A percentile compares a stretch with the other conserved stretches of the same genome.
Conservation (phyloP, 2,329 filamentous ascomycete species). For the Metarhizium album region DNA sequence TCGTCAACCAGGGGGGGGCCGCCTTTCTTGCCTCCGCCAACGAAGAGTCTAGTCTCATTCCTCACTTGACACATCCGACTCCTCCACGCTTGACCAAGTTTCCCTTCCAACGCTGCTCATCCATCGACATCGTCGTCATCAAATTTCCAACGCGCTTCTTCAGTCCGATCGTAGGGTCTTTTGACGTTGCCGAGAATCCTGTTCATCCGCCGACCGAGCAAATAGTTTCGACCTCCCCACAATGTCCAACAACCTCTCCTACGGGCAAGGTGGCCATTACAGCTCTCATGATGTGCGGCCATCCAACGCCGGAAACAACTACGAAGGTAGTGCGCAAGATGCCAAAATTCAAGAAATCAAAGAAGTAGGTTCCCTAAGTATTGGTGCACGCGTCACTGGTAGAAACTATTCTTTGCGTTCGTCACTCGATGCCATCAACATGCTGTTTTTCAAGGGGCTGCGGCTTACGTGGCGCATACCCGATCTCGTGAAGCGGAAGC, state of each 20-base stretch:
- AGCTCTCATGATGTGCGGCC: slow-evolving; percentile 5
- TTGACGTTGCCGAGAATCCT: slow-evolving; percentile 4
- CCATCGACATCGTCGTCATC: background rate
- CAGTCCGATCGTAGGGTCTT: background rate
- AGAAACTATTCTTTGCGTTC: too few species aligned
- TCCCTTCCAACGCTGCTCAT: background rate
- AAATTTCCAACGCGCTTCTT: background rate
- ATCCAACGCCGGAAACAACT: background rate
- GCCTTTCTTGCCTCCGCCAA: slow-evolving; percentile 7
- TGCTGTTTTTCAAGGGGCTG: too few species aligned
- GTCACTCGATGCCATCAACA: too few species aligned
- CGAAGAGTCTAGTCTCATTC: slow-evolving; percentile 11
- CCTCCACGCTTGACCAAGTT: background rate
- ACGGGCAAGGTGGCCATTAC: slow-evolving; percentile 4
- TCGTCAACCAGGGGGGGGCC: slow-evolving; percentile 12
- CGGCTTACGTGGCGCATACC: too few species aligned
- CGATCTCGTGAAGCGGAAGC: too few species aligned
- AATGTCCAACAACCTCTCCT: slow-evolving; percentile 8
- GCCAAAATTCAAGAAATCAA: slow-evolving; percentile 6
- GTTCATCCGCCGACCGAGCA: slow-evolving; percentile 10
- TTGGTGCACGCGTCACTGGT: background rate
- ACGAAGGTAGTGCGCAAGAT: background rate
- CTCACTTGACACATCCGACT: slow-evolving; percentile 6
- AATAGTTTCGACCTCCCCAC: background rate
- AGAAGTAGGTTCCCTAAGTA: background rate